These are phyloP conservation scores for Trichophyton schoenleinii DNA, from an alignment of 2,329 filamentous ascomycete species.

Conservation along the genomic window DNA sequence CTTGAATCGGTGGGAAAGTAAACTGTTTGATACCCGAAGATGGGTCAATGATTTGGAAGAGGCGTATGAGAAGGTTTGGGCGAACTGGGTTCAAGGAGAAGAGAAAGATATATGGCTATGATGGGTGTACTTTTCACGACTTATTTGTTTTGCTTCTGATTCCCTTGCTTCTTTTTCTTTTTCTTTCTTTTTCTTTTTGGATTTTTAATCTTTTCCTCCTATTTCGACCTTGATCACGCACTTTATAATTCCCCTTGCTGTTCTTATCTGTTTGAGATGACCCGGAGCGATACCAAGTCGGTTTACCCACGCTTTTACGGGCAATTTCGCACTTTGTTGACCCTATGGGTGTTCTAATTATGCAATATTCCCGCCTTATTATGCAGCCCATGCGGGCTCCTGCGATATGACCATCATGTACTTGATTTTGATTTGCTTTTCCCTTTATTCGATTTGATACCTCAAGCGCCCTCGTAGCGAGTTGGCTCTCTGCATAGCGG, in stretches of 20 bases:
- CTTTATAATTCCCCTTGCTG: neutral
- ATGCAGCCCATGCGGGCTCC: neutral
- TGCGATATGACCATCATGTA: neutral
- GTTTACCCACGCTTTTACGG: neutral
- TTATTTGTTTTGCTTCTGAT: neutral
- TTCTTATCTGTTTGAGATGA: neutral
- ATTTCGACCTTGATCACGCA: neutral
- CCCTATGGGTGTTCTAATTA: neutral
- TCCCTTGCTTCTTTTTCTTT: neutral
- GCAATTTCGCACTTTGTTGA: neutral
- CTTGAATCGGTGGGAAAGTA: conserved; percentile 70
- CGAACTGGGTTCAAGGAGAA: conserved; percentile 69
- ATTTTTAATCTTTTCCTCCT: neutral
- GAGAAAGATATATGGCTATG: conserved; percentile 83
- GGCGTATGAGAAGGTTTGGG: conserved; percentile 82
- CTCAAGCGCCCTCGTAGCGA: neutral
- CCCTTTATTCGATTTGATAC: neutral
- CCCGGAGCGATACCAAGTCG: neutral
- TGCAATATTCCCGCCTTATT: neutral
- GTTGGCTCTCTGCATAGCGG: conserved; percentile 1
- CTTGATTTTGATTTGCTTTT: neutral
- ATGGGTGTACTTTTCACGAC: conserved; percentile 4
- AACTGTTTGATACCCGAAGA: conserved; percentile 76
- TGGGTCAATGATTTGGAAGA: conserved; percentile 86
- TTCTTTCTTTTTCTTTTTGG: neutral